A percentile compares a stretch with the other conserved stretches of the same genome.
Conservation (phyloP, 805 yeast genomes). For the Saccharomycopsis malanga region DNA sequence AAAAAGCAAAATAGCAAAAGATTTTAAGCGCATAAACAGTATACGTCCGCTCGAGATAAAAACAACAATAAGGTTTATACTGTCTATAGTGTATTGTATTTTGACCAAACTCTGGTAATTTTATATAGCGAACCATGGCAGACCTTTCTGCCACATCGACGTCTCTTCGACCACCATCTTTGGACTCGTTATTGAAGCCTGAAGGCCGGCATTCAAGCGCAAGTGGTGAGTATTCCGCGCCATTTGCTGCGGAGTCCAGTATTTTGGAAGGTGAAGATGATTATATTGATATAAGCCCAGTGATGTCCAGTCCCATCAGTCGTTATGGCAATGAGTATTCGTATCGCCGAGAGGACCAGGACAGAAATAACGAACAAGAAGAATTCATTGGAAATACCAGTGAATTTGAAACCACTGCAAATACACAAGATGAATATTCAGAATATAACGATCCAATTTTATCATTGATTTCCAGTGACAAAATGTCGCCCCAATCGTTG, state of each 20-base stretch:
- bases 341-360: neutral
- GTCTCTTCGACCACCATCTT: constrained; percentile 1
- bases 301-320: neutral
- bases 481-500: constrained; percentile 12
- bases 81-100: no score
- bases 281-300: neutral
- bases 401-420: neutral
- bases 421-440: constrained; percentile 4
- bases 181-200: neutral
- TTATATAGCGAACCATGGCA: no score
- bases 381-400: neutral
- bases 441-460: constrained; percentile 19
- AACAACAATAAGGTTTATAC: no score
- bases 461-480: constrained; percentile 12
- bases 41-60: no score
- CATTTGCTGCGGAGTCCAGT: neutral
- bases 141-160: constrained; percentile 5
- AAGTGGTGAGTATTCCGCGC: no score
- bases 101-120: no score
- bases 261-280: neutral
- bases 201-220: no score
- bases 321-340: no score
- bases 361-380: neutral
- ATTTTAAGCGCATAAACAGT: no score
- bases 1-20: no score